Percentiles rank a stretch among this genome's conserved stretches.
Evolutionary conservation across 1,139 yeast genomes (phyloP).

Genomic region (Saccharomyces hybrid): DNA sequence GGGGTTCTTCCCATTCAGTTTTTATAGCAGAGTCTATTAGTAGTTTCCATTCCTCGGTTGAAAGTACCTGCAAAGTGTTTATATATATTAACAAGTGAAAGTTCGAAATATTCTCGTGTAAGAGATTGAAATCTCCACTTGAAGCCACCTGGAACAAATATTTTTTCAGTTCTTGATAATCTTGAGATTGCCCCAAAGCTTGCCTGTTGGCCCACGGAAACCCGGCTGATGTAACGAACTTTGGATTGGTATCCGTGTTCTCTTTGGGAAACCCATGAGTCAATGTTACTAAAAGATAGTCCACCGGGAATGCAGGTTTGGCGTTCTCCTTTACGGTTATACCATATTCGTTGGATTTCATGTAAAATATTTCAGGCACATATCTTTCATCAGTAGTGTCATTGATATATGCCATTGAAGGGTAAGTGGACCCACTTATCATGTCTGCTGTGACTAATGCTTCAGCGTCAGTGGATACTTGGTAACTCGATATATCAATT

Average conservation of each 20-base stretch:
- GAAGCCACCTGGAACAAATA: slow-evolving; percentile 40
- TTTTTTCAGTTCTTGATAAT: slow-evolving; percentile 41
- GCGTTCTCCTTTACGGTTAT: slow-evolving; percentile 82
- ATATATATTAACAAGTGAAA: slow-evolving; percentile 69
- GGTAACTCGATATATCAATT: slow-evolving; percentile 86
- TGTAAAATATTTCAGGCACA: slow-evolving; percentile 90
- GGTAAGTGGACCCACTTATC: slow-evolving; percentile 82
- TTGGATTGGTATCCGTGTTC: slow-evolving; percentile 38
- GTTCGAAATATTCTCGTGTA: slow-evolving; percentile 45
- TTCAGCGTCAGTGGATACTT: slow-evolving; percentile 82
- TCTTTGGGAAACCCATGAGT: slow-evolving; percentile 86
- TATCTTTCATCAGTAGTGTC: slow-evolving; percentile 63
- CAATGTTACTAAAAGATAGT: slow-evolving; percentile 76
- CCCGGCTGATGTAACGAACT: slow-evolving; percentile 34
- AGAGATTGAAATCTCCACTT: slow-evolving; percentile 27
- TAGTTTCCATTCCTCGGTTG: slow-evolving; percentile 42
- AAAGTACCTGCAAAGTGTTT: slow-evolving; percentile 44
- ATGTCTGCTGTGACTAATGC: slow-evolving; percentile 81
- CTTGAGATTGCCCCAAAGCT: slow-evolving; percentile 66
- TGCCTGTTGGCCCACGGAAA: slow-evolving; percentile 78
- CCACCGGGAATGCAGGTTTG: slow-evolving; percentile 93
- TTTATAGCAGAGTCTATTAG: slow-evolving; percentile 38
- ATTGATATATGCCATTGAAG: slow-evolving; percentile 77
- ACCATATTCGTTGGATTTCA: slow-evolving; percentile 80
- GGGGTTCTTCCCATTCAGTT: slow-evolving; percentile 41